Conservation (phyloP, 352 stramenopile species). For the Globisporangium radiosum region DNA sequence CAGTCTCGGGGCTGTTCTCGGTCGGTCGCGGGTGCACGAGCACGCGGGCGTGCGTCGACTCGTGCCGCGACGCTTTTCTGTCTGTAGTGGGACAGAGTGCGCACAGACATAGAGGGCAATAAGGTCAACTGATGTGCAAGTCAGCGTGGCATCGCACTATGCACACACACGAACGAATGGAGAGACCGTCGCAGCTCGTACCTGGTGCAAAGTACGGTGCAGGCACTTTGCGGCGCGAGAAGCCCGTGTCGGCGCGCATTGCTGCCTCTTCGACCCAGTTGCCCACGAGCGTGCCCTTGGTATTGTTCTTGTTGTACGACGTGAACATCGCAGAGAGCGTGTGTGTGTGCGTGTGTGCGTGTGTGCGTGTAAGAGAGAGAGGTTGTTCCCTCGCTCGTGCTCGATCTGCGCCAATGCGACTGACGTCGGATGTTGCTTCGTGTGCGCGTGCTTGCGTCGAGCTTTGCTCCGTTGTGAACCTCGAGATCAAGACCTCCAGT, state of each 20-base stretch:
- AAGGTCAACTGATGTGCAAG: no score
- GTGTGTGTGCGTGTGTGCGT: conserved; percentile 1
- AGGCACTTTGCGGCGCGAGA: conserved; percentile 50
- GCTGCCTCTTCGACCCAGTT: conserved; percentile 86
- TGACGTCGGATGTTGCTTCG: no score
- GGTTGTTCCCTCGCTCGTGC: background rate
- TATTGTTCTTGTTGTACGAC: conserved; percentile 82
- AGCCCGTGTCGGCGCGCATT: conserved; percentile 49
- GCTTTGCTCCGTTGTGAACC: no score
- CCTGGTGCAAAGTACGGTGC: conserved; percentile 23
- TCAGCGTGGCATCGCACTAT: no score
- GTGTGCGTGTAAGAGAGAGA: no score
- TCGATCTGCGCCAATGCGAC: background rate
- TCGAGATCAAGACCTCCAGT: no score
- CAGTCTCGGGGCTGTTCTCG: conserved; percentile 4
- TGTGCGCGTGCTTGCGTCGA: no score
- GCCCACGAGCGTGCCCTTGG: conserved; percentile 60
- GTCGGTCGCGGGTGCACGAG: conserved; percentile 26
- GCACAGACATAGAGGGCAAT: no score
- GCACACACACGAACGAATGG: background rate
- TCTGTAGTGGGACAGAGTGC: conserved; percentile 12
- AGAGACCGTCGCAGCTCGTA: background rate
- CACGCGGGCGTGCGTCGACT: conserved; percentile 47
- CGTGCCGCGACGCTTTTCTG: conserved; percentile 30
- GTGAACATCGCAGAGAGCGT: conserved; percentile 27